A percentile compares a stretch with the other conserved stretches of the same genome.
phyloP scores from a whole-genome alignment of 78 protist genomes.

The Dictyostelium capitatum region DNA sequence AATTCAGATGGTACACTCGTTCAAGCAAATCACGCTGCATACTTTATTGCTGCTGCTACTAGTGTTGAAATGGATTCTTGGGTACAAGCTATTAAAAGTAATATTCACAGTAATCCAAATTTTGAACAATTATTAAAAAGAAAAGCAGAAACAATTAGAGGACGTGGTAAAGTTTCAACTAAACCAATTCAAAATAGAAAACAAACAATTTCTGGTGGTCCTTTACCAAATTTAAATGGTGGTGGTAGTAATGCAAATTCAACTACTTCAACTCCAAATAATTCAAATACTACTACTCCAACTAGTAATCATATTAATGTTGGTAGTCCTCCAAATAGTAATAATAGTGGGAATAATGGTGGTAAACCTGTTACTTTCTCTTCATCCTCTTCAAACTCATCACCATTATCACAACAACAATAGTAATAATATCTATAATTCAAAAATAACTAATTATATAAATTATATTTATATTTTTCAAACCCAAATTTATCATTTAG shows the following conservation, averaged over 20 bases:
- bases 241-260: background rate
- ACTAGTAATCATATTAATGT: background rate
- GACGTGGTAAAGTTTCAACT: constrained; percentile 52
- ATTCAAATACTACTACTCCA: background rate
- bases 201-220: constrained; percentile 40
- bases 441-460: no score
- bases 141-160: constrained; percentile 74
- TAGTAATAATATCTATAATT: no score
- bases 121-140: constrained; percentile 57
- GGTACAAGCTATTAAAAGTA: constrained; percentile 66
- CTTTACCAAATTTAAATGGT: background rate
- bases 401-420: background rate
- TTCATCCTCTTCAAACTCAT: constrained; percentile 1
- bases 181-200: constrained; percentile 50
- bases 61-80: constrained; percentile 74
- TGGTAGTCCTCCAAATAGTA: constrained; percentile 21
- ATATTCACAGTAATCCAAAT: constrained; percentile 78
- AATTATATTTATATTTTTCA: no score
- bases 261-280: background rate
- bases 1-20: constrained; percentile 81
- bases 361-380: constrained; percentile 24
- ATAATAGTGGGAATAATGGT: background rate
- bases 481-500: no score
- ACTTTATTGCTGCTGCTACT: constrained; percentile 79
- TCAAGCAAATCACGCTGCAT: constrained; percentile 81